Conservation (phyloP, 2,329 filamentous ascomycete species). For the Escovopsis weberi region DNA sequence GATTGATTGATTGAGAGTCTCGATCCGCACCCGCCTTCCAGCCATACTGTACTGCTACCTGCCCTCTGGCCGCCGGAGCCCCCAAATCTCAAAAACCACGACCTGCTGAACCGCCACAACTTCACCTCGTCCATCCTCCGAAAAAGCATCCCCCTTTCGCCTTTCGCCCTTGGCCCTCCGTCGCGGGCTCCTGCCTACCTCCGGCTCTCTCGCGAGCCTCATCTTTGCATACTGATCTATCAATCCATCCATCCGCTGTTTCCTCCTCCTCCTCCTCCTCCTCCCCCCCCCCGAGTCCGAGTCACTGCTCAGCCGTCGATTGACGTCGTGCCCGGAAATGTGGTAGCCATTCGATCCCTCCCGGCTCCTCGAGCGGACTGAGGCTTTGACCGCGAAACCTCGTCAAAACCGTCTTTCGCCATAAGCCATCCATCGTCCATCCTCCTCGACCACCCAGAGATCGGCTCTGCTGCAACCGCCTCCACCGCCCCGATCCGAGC, state of each 20-base stretch:
- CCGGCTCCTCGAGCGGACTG: constrained; percentile 49
- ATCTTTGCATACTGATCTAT: not conserved
- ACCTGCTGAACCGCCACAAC: constrained; percentile 1
- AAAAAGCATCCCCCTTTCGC: constrained; percentile 6
- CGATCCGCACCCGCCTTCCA: too few relatives aligned
- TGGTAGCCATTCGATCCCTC: constrained; percentile 39
- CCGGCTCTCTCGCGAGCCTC: constrained; percentile 6
- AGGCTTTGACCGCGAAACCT: constrained; percentile 17
- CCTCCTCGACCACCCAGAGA: constrained; percentile 1
- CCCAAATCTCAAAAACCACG: constrained; percentile 5
- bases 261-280: not conserved
- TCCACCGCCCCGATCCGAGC: constrained; percentile 11
- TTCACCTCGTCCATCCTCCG: not conserved
- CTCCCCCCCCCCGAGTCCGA: constrained; percentile 1
- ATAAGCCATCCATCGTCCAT: constrained; percentile 6
- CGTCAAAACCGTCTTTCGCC: not conserved
- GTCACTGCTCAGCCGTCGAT: not conserved
- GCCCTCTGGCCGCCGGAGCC: not conserved
- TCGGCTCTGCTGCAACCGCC: constrained; percentile 1
- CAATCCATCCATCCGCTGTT: not conserved
- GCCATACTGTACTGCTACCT: too few relatives aligned
- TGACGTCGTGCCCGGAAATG: constrained; percentile 26
- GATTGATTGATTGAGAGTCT: too few relatives aligned
- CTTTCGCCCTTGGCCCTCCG: constrained; percentile 4
- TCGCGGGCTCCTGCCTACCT: constrained; percentile 5